phyloP scores from a whole-genome alignment of 2,329 filamentous ascomycete genomes.

The Clathrospora elynae region DNA sequence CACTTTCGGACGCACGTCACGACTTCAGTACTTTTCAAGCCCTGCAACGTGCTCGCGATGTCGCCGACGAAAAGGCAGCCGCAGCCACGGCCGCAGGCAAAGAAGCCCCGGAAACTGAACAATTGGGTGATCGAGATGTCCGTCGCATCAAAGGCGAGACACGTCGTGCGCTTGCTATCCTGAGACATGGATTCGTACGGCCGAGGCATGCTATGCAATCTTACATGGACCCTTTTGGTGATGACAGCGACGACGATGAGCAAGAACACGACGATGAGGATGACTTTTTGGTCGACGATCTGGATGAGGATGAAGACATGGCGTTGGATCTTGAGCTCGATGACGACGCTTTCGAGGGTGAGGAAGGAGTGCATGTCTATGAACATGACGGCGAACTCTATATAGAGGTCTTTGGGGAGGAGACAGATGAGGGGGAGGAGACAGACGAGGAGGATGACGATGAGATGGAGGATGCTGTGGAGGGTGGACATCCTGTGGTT shows the following conservation, averaged over 20 bases:
- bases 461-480: constrained; percentile 7
- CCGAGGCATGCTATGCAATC: neutral
- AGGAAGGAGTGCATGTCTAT: constrained; percentile 10
- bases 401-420: constrained; percentile 6
- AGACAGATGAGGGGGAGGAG: neutral
- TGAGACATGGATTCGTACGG: constrained; percentile 18
- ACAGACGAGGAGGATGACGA: constrained; percentile 10
- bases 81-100: neutral
- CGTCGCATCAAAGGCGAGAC: constrained; percentile 15
- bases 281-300: constrained; percentile 5
- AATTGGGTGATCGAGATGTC: constrained; percentile 27
- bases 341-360: constrained; percentile 18
- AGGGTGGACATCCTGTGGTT: neutral
- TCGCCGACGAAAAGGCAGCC: too few relatives aligned
- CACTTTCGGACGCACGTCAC: too few relatives aligned
- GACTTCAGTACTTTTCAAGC: too few relatives aligned
- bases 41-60: too few relatives aligned
- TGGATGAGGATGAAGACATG: constrained; percentile 17
- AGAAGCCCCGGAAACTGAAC: constrained; percentile 31
- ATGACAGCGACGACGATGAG: constrained; percentile 3
- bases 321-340: constrained; percentile 19
- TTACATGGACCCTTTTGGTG: constrained; percentile 5
- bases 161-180: constrained; percentile 9
- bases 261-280: neutral
- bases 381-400: constrained; percentile 17